phyloP scores from a whole-genome alignment of 2,329 filamentous ascomycete genomes.

The Huntiella bhutanensis region DNA sequence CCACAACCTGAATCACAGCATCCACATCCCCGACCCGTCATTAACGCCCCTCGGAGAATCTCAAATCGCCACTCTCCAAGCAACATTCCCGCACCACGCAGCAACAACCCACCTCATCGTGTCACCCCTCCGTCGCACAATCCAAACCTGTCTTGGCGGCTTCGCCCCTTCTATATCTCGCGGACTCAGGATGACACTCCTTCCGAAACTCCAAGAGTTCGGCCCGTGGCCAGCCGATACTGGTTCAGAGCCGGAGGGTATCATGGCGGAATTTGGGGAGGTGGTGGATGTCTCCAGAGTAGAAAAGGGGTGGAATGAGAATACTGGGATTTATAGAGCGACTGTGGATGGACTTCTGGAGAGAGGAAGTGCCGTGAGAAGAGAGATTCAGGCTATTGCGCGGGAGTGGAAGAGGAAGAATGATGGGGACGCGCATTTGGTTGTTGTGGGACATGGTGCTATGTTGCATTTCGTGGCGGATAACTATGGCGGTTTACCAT shows the following conservation, averaged over 20 bases:
- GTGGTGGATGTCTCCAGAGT: conserved; percentile 45
- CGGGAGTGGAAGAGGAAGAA: conserved; percentile 20
- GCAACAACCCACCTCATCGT: conserved; percentile 52
- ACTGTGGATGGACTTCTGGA: conserved; percentile 33
- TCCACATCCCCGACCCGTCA: conserved; percentile 53
- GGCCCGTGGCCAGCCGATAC: conserved; percentile 57
- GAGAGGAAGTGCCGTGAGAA: conserved; percentile 41
- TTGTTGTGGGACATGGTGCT: conserved; percentile 65
- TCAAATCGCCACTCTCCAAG: conserved; percentile 49
- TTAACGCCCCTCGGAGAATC: conserved; percentile 57
- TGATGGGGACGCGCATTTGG: conserved; percentile 35
- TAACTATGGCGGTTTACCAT: conserved; percentile 48
- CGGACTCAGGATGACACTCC: conserved; percentile 32
- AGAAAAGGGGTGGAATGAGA: conserved; percentile 43
- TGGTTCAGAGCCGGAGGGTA: conserved; percentile 36
- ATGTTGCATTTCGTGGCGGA: conserved; percentile 72
- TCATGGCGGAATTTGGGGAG: conserved; percentile 42
- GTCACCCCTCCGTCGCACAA: conserved; percentile 62
- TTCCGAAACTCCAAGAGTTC: conserved; percentile 67
- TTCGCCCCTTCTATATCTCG: conserved; percentile 39
- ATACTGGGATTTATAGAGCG: conserved; percentile 26
- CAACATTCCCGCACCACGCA: conserved; percentile 44
- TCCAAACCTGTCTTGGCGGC: conserved; percentile 55
- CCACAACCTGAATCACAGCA: conserved; percentile 65
- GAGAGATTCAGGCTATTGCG: conserved; percentile 34